These are phyloP conservation scores for Lasiodiplodia sp. DNA, from an alignment of 2,329 filamentous ascomycete genomes.

Conservation along the genomic window DNA sequence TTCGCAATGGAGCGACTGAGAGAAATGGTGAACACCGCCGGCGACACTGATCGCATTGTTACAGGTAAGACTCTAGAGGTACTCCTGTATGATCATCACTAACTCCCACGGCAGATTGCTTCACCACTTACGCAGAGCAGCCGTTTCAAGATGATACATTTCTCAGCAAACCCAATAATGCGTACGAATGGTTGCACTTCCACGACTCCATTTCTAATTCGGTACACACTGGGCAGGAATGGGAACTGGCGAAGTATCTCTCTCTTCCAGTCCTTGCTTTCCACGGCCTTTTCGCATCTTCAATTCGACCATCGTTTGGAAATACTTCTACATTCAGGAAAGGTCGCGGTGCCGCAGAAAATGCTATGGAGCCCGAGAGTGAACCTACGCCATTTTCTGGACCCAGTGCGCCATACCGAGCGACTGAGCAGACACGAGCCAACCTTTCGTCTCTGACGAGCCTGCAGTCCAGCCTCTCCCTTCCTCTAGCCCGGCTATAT, in stretches of 20 bases:
- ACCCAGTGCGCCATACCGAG: conserved; percentile 80
- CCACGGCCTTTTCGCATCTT: conserved; percentile 86
- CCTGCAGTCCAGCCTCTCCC: conserved; percentile 74
- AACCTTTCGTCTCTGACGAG: conserved; percentile 76
- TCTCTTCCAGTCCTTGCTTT: conserved; percentile 87
- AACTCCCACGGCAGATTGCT: conserved; percentile 66
- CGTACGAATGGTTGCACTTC: conserved; percentile 96
- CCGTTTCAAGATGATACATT: conserved; percentile 93
- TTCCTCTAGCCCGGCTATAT: conserved; percentile 77
- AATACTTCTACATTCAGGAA: conserved; percentile 43
- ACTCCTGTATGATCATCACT: neutral
- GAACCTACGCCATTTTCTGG: conserved; percentile 73
- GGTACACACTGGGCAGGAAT: conserved; percentile 85
- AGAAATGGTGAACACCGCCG: conserved; percentile 80
- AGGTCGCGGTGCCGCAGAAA: neutral
- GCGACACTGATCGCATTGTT: conserved; percentile 79
- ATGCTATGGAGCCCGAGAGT: conserved; percentile 49
- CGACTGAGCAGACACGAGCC: conserved; percentile 80
- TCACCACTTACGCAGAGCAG: conserved; percentile 83
- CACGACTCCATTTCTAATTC: conserved; percentile 83
- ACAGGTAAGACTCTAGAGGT: conserved; percentile 52
- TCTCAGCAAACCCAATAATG: conserved; percentile 83
- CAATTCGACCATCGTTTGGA: conserved; percentile 53
- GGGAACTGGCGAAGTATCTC: conserved; percentile 89
- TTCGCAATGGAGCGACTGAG: conserved; percentile 74